Conservation (phyloP, 2,329 filamentous ascomycete species). For the Fusarium keratoplasticum region DNA sequence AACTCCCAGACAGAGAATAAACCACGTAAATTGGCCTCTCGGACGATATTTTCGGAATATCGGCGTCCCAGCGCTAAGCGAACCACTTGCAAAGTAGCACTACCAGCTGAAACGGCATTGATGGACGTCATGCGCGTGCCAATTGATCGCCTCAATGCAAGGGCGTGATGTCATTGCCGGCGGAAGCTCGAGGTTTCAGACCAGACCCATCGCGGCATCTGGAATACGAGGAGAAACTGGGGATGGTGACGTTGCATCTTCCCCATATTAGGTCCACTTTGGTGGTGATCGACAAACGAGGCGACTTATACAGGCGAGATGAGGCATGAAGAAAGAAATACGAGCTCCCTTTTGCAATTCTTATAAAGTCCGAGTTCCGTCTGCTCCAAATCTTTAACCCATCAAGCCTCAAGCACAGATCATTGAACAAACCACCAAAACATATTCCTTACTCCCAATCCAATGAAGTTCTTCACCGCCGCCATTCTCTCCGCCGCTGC, state of each 20-base stretch:
- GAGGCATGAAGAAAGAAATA: neutral
- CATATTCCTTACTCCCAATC: neutral
- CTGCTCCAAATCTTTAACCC: neutral
- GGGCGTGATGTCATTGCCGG: neutral
- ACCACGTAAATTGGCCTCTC: neutral
- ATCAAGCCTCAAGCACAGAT: neutral
- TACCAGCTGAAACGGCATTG: neutral
- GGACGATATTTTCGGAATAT: neutral
- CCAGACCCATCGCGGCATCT: slow-evolving; percentile 9
- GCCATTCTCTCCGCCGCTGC: slow-evolving; percentile 21
- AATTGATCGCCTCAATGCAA: neutral
- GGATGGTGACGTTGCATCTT: slow-evolving; percentile 21
- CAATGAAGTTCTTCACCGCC: slow-evolving; percentile 34
- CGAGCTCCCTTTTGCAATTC: too few species aligned
- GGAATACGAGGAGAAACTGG: slow-evolving; percentile 25
- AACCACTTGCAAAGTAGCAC: neutral
- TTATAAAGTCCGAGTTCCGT: slow-evolving; percentile 7
- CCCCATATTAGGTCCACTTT: slow-evolving; percentile 16
- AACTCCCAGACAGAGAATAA: neutral
- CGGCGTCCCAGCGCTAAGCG: neutral
- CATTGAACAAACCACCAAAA: neutral
- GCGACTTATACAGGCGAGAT: neutral
- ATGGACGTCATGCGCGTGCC: neutral
- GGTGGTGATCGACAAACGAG: slow-evolving; percentile 16
- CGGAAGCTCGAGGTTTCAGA: neutral